phyloP scores from a whole-genome alignment of 108 stramenopile species.

The Epithemia pelagica region DNA sequence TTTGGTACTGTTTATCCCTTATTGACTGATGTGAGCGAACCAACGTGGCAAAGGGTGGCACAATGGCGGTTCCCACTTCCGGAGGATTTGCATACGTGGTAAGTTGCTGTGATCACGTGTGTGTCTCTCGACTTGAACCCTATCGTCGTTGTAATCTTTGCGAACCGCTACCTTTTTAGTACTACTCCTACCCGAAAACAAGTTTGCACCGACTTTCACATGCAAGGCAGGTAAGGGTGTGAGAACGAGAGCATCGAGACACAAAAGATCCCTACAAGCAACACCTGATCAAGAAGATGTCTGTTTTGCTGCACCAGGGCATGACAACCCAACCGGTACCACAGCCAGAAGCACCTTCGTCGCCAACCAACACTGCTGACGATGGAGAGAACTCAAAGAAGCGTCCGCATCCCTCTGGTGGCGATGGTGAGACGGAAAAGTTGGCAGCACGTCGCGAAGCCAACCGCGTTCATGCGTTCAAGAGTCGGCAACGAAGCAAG shows the following conservation, averaged over 20 bases:
- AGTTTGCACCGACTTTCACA: too few relatives aligned
- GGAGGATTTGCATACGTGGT: background rate
- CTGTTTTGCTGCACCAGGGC: background rate
- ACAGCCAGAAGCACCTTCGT: background rate
- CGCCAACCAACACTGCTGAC: background rate
- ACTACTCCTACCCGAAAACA: background rate
- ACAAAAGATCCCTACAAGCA: too few relatives aligned
- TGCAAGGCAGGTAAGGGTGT: too few relatives aligned
- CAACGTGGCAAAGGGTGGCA: background rate
- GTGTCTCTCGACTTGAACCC: background rate
- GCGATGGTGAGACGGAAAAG: constrained; percentile 1
- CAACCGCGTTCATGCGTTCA: constrained; percentile 15
- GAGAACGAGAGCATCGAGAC: too few relatives aligned
- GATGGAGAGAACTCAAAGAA: background rate
- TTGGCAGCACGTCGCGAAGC: constrained; percentile 9
- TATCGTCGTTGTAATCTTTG: background rate
- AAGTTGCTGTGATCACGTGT: background rate
- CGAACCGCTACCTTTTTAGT: background rate
- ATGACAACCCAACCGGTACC: background rate
- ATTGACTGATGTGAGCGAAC: background rate
- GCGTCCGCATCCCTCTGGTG: background rate
- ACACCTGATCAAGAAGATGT: too few relatives aligned
- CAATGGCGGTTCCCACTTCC: background rate
- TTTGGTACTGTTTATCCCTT: background rate
- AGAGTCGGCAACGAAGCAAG: constrained; percentile 14